phyloP scores from a whole-genome alignment of 2,329 filamentous ascomycete genomes.

The Apiospora kogelbergensis region DNA sequence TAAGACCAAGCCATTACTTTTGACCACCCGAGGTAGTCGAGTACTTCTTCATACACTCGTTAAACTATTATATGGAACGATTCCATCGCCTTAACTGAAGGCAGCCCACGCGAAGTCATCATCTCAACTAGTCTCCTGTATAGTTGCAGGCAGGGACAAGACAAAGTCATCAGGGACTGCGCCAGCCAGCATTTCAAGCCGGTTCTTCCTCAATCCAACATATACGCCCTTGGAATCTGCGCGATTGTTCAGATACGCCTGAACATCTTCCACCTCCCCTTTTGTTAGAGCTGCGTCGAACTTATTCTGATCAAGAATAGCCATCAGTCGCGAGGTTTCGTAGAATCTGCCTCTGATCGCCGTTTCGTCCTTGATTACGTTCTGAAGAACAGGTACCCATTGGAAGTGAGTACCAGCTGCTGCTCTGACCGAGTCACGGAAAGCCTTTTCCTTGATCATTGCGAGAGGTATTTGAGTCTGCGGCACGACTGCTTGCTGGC shows the following conservation, averaged over 20 bases:
- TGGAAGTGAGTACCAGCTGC: constrained; percentile 25
- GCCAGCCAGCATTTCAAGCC: constrained; percentile 19
- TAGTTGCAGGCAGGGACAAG: constrained; percentile 14
- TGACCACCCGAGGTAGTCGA: not conserved
- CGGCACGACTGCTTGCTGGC: constrained; percentile 14
- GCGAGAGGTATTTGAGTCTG: constrained; percentile 20
- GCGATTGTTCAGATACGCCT: constrained; percentile 54
- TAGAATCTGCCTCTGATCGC: constrained; percentile 58
- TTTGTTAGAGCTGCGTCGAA: constrained; percentile 38
- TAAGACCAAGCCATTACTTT: not conserved
- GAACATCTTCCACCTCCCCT: constrained; percentile 43
- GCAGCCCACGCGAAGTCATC: not conserved
- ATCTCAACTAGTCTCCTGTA: constrained; percentile 5
- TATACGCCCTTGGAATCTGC: constrained; percentile 45
- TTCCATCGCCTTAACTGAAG: not conserved
- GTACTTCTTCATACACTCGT: not conserved
- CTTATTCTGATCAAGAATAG: constrained; percentile 43
- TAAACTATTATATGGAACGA: not conserved
- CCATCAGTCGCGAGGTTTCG: constrained; percentile 52
- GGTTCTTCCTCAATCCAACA: constrained; percentile 30
- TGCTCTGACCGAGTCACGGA: constrained; percentile 27
- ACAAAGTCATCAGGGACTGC: constrained; percentile 18
- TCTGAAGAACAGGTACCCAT: constrained; percentile 29
- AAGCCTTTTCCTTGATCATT: constrained; percentile 29
- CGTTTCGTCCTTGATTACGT: constrained; percentile 36